Percentiles rank a stretch among this genome's conserved stretches.
Conservation (phyloP, 2,329 filamentous ascomycete genomes). For the Phyllosticta citriasiana region DNA sequence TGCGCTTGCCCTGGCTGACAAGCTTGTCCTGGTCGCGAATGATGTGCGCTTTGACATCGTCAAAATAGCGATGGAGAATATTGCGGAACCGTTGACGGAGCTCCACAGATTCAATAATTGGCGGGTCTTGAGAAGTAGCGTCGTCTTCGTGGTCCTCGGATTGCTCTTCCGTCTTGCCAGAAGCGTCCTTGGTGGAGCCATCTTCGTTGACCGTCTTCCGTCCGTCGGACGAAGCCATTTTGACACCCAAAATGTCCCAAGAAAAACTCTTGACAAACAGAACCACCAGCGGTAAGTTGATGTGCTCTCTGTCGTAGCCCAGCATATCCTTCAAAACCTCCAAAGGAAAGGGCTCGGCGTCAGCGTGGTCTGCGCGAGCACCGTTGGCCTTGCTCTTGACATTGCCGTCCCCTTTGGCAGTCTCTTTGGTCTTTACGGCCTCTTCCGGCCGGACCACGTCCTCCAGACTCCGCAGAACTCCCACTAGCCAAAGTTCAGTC, state of each 20-base stretch:
- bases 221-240: constrained; percentile 59
- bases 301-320: constrained; percentile 84
- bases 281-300: constrained; percentile 82
- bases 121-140: constrained; percentile 52
- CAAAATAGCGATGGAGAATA: constrained; percentile 78
- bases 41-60: constrained; percentile 83
- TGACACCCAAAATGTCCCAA: constrained; percentile 88
- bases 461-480: constrained; percentile 71
- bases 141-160: constrained; percentile 43
- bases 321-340: constrained; percentile 97
- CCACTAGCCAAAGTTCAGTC: constrained; percentile 92
- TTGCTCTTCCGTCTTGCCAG: constrained; percentile 42
- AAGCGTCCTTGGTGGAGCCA: constrained; percentile 48
- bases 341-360: constrained; percentile 84
- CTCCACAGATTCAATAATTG: constrained; percentile 61
- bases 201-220: constrained; percentile 78
- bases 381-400: constrained; percentile 48
- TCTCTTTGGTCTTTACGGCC: constrained; percentile 50
- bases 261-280: constrained; percentile 93
- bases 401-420: constrained; percentile 49
- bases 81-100: constrained; percentile 78
- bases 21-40: constrained; percentile 87
- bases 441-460: constrained; percentile 57
- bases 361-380: constrained; percentile 48
- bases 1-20: constrained; percentile 76